Base-by-base conservation (phyloP, 1,284 basidiomycete species). In the Sparassis latifolia region DNA sequence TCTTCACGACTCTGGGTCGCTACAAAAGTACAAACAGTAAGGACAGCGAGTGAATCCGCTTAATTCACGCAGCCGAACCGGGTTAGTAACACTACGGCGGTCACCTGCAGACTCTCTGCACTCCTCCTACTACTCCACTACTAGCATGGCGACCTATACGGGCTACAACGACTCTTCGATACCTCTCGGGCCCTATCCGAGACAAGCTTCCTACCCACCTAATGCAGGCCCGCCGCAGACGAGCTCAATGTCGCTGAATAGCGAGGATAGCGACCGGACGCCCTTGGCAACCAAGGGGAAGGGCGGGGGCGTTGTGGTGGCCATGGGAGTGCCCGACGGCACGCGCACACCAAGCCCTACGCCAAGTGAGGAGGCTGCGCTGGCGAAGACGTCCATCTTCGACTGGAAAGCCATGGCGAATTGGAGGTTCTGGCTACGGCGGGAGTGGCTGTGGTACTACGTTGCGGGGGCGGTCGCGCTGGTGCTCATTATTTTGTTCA, bases 401-500 rank as follows among this genome's bases (percentile, higher is more conserved):
- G 69, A 78, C 60, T 78, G 71, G 72, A 64, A 71, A 48, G 67
- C 68, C 43, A 62, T 77, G 55, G 51, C 52, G 51, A 64, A 58
- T 10, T 74, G 72, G 75, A 65, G 69, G 37, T 79, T 70, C 56
- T 79, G 78, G 78, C 54, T 79, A 27, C 62, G 77, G 50, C 69
- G 64, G 54, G 72, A 77, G 53, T 78, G 75, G 76, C 52, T 69
- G 51, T 72, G 66, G 67, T 68, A 69, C 59, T 70, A 70, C 54
- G 54, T 74, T 42, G 52, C 60, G 28, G 55, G 52, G 52, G 54
- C 59, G 10, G 48, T 70, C 48, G 53, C 63, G 44, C 50, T 66
- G 12, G 67, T 73, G 33, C 51, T 79, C 38, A 71, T 76, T 28
- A 68, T 69, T 10, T 71, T 84, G 42, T 75, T 85, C 66, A 75